Evolutionary conservation across 1,284 basidiomycete genomes (phyloP).

Genomic region (Moesziomyces sp.): DNA sequence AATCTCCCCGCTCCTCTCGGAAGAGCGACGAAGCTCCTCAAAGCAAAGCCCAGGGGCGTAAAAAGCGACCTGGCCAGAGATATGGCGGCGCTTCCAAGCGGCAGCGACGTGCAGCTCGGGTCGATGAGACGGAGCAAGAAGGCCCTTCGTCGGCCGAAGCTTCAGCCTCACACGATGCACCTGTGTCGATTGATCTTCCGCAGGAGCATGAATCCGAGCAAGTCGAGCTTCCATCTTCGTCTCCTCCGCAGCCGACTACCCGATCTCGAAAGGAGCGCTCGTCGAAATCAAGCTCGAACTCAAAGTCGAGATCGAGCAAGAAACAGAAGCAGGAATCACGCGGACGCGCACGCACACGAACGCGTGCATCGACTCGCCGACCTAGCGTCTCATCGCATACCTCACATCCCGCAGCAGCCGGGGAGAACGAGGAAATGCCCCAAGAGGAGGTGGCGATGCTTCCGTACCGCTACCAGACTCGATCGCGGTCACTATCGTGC

Average conservation of each 20-base stretch:
- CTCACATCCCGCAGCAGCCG: too few species aligned
- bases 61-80: neutral
- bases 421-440: too few species aligned
- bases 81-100: neutral
- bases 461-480: too few species aligned
- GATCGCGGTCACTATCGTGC: too few species aligned
- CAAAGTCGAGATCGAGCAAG: neutral
- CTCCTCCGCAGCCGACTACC: neutral
- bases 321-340: neutral
- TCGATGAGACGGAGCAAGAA: neutral
- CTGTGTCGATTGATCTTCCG: neutral
- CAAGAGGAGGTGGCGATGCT: too few species aligned
- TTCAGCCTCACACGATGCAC: neutral
- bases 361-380: neutral
- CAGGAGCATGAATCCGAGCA: neutral
- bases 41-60: neutral
- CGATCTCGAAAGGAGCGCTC: neutral
- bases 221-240: neutral
- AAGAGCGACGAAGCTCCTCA: neutral
- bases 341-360: neutral
- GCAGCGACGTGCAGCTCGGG: neutral
- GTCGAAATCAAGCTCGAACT: neutral
- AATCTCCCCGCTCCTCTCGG: neutral
- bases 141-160: neutral
- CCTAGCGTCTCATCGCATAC: too few species aligned